Base-by-base conservation (phyloP, 2,329 filamentous ascomycete genomes). In the Pezicula rhizophila region DNA sequence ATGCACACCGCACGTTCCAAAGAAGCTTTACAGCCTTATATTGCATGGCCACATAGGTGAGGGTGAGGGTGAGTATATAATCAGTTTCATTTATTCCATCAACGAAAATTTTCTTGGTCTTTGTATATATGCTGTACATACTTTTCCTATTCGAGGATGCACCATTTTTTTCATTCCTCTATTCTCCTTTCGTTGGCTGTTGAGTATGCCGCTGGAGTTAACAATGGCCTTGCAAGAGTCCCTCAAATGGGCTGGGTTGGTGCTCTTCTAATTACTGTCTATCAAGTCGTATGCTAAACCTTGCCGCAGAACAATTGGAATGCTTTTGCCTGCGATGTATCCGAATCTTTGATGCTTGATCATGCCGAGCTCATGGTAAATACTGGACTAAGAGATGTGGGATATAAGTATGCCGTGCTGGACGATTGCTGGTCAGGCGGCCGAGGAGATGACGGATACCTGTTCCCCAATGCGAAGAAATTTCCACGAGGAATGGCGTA, bases 341-440 rank as follows among this genome's bases (percentile, higher is more conserved):
- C 68, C 47, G 72, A 77, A 54, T 59, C 59, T 2, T 64, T 71
- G 17, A 70, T 79, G 54, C 51, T 77, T n/a, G 64, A 65, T 6
- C 68, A 71, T 1, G 75, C 73, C 0, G 56, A 73, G 38, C 63
- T 68, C 35, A 63, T 79, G 26, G 65, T 78, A 18, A 64, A 70
- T 12, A 63, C 72, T 1, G 76, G 72, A 8, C 65, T 77, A 5
- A 68, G 70, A 55, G 73, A 76, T 39, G 68, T 70, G 3, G 78
- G 78, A 8, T 81, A 81, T 57, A 62, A 71, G 14, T 79, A 82
- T 50, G 72, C 81, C 51, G 78, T 60, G 14, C 60, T 77, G 2
- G 75, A 77, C 55, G 75, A 78, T 55, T 76, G 74, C 59, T 77
- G 74, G 74, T 51, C 52, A 6, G 52, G 45, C 18, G 71, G 70